Evolutionary conservation across 345 rosid genomes (phyloP).

Genomic region (Eutrema yunnanense): DNA sequence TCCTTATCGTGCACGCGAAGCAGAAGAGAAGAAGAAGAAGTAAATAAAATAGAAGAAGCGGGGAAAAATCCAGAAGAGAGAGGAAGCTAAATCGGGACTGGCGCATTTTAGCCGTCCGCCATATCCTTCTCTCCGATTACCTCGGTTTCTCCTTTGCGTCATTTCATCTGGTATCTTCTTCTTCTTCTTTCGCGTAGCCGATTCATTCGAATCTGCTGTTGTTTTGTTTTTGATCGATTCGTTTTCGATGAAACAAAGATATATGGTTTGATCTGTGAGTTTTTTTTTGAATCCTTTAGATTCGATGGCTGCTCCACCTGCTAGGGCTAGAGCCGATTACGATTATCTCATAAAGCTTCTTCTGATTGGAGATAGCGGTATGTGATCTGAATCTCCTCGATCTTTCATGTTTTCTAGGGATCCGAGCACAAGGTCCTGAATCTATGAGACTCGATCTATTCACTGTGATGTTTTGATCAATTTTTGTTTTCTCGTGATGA

Average conservation of each 20-base stretch:
- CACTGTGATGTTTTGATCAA: background rate
- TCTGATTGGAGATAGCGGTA: constrained; percentile 73
- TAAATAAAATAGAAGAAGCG: background rate
- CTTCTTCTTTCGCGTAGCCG: background rate
- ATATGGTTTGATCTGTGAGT: constrained; percentile 9
- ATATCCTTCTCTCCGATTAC: constrained; percentile 21
- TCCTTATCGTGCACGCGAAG: constrained; percentile 32
- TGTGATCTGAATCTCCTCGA: constrained; percentile 20
- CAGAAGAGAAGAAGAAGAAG: constrained; percentile 4
- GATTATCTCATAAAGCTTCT: constrained; percentile 80
- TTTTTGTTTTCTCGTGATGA: background rate
- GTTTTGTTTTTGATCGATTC: background rate
- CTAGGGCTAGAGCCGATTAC: constrained; percentile 69
- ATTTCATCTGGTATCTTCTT: constrained; percentile 17
- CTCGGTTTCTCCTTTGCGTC: background rate
- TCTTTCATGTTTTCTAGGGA: background rate
- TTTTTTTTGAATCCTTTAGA: background rate
- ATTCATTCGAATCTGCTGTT: constrained; percentile 7
- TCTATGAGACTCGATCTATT: constrained; percentile 1
- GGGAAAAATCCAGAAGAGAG: background rate
- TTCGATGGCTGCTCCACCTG: constrained; percentile 75
- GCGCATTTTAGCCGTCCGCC: constrained; percentile 31
- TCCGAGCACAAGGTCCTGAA: background rate
- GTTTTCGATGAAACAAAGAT: constrained; percentile 9
- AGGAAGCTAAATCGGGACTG: constrained; percentile 23